phyloP scores from a whole-genome alignment of 2,329 filamentous ascomycete species.

The Paramyrothecium sp. region DNA sequence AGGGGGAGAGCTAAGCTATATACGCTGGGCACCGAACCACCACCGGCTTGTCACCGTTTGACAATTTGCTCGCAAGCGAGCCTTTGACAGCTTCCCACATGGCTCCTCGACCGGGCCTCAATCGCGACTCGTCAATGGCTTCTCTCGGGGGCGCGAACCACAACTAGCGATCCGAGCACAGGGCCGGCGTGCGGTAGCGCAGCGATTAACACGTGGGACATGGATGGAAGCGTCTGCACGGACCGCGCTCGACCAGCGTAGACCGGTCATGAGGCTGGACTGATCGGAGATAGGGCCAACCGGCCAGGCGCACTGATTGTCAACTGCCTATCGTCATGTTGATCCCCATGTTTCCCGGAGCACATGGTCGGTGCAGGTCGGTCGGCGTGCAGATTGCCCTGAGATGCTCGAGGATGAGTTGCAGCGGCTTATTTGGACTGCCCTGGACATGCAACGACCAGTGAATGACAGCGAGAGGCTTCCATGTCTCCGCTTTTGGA shows the following conservation, averaged over 20 bases:
- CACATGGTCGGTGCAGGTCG: background rate
- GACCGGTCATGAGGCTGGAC: background rate
- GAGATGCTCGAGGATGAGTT: too few species aligned
- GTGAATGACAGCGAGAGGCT: too few species aligned
- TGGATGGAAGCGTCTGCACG: background rate
- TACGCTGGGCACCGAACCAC: background rate
- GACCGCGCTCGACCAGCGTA: background rate
- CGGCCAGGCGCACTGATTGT: background rate
- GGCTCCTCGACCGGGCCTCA: too few species aligned
- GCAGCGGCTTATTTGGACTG: too few species aligned
- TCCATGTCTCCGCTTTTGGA: too few species aligned
- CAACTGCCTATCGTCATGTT: background rate
- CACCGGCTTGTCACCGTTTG: background rate
- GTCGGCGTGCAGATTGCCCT: too few species aligned
- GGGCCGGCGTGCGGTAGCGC: background rate
- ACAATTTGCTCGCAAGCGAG: background rate
- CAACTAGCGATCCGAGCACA: background rate
- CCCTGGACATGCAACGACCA: too few species aligned
- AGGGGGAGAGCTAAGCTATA: too few species aligned
- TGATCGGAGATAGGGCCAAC: background rate
- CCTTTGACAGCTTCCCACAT: background rate
- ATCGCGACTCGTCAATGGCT: background rate
- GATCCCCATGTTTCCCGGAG: background rate
- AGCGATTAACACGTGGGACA: background rate
- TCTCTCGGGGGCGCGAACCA: background rate